phyloP scores from a whole-genome alignment of 441 rosid species.

The Corymbia citriodora region DNA sequence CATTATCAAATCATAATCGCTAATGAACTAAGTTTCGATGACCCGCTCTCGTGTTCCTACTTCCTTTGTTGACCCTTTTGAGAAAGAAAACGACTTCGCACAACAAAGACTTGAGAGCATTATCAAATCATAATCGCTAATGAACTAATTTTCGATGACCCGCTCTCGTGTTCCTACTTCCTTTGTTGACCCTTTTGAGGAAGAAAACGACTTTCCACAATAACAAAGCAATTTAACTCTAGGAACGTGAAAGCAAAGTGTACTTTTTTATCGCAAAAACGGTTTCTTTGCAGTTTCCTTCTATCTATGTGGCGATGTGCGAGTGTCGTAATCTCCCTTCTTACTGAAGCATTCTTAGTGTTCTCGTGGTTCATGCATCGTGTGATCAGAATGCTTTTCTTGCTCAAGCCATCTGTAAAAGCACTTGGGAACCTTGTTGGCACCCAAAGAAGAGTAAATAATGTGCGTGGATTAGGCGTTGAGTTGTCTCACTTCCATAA shows the following conservation, averaged over 20 bases:
- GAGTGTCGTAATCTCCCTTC: too few species aligned
- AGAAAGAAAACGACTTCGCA: too few species aligned
- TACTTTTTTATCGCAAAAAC: not conserved
- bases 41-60: not conserved
- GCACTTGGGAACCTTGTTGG: not conserved
- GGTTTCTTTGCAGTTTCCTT: not conserved
- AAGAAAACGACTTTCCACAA: not conserved
- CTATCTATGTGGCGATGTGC: not conserved
- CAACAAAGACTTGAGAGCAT: not conserved
- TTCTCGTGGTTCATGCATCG: not conserved
- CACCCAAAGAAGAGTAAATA: not conserved
- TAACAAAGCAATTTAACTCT: too few species aligned
- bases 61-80: not conserved
- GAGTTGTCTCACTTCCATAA: not conserved
- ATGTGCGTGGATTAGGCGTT: not conserved
- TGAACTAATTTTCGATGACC: not conserved
- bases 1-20: not conserved
- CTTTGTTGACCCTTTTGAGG: not conserved
- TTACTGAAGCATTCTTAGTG: not conserved
- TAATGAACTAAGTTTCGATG: not conserved
- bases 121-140: not conserved
- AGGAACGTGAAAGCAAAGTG: not conserved
- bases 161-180: not conserved
- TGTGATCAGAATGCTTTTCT: not conserved
- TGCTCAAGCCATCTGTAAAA: not conserved